Evolutionary conservation across 2,329 filamentous ascomycete genomes (phyloP), one percentile per base, ranked within the genome.

Genomic region (Aaosphaeria arxii): DNA sequence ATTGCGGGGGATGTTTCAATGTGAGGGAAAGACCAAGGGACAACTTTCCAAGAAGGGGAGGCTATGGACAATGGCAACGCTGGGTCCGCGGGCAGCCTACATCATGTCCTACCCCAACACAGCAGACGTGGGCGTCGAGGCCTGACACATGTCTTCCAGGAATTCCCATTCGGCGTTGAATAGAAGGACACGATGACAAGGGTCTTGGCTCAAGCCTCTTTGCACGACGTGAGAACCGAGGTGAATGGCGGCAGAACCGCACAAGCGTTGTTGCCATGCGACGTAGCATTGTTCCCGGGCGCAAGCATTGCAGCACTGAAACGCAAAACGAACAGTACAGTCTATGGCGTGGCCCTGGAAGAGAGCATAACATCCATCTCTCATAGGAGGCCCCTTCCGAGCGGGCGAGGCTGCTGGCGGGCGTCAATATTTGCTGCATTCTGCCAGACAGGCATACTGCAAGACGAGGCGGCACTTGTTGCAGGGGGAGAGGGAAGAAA

Each of bases 141-240:
- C 32, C 47, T 55, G 50, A 51, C 49, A 52, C 49, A 50, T 49
- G 44, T 44, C 43, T 43, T 40, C 55, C 57, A 49, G 35, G 28
- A 44, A 51, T 48, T 63, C 56, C 57, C 47, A 62, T 60, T 64
- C 49, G 59, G 49, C 42, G 44, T 42, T 9, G 31, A n/a, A 36
- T 41, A 30, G 40, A 44, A 52, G 54, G 49, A 55, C 46, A 57
- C 48, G 45, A 56, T 48, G 50, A 54, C 44, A 43, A 43, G 48
- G 43, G 47, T 40, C 55, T 58, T 57, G 55, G 55, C 57, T 51
- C 46, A 50, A 52, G 47, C 48, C 46, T 55, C n/a, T n/a, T 55
- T 49, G 51, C 50, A 48, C 54, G 40, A 56, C 58, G 42, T 47
- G 47, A 52, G 44, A 48, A 45, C 45, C 43, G 44, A 52, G 51